Evolutionary conservation across 306 rosid genomes (phyloP).

Genomic region (Luffa acutangula): DNA sequence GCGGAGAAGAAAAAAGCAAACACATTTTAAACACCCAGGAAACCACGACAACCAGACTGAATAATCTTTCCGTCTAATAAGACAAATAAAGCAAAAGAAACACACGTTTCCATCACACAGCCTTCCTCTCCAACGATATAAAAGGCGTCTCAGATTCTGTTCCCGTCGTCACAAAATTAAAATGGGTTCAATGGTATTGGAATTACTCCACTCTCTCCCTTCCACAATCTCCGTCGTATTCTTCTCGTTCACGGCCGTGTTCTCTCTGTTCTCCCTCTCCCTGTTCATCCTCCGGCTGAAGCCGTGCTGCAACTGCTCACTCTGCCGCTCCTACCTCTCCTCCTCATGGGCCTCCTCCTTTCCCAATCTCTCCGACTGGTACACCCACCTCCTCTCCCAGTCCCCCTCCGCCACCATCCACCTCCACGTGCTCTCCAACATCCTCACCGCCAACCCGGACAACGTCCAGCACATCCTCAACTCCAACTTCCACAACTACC

Average conservation of each 20-base stretch:
- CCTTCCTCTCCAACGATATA: no score
- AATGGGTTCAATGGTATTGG: no score
- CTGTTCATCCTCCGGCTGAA: slow-evolving; percentile 44
- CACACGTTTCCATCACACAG: no score
- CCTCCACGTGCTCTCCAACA: slow-evolving; percentile 55
- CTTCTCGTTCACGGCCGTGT: slow-evolving; percentile 50
- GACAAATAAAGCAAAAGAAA: no score
- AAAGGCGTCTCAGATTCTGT: no score
- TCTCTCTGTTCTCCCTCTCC: slow-evolving; percentile 44
- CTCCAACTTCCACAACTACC: slow-evolving; percentile 64
- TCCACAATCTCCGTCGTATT: slow-evolving; percentile 25
- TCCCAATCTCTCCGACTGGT: slow-evolving; percentile 61
- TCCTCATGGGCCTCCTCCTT: slow-evolving; percentile 22
- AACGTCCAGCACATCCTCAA: slow-evolving; percentile 71
- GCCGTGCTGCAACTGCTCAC: slow-evolving; percentile 67
- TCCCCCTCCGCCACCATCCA: slow-evolving; percentile 51
- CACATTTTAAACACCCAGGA: no score
- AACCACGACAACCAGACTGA: no score
- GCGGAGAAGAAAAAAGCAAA: no score
- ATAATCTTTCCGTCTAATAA: no score
- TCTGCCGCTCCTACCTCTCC: slow-evolving; percentile 38
- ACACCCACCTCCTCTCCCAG: slow-evolving; percentile 46
- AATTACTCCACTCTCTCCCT: slow-evolving; percentile 18
- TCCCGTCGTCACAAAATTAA: no score
- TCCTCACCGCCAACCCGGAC: slow-evolving; percentile 52